Evolutionary conservation across 768 basidiomycete species (phyloP).

Genomic region (Cytidiella melzeri): DNA sequence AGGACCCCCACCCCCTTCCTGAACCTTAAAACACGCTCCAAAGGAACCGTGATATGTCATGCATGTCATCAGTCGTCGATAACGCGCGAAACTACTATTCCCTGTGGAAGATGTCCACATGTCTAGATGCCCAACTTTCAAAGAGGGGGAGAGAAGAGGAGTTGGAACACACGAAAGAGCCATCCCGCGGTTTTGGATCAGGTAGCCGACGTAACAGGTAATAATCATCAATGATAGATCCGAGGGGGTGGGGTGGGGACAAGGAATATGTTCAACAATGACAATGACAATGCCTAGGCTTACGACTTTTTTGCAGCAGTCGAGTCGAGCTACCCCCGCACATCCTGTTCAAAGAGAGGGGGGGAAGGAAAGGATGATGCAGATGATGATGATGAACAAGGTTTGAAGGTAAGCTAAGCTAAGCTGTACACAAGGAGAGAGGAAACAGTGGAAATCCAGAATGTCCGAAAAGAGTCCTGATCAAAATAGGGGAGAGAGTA

Average conservation of each 20-base stretch:
- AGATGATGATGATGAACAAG: not conserved
- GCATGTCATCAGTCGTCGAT: constrained; percentile 2
- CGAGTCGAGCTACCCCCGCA: no score
- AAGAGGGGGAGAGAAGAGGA: no score
- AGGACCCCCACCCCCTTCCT: constrained; percentile 1
- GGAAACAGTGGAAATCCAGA: no score
- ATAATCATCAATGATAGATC: constrained; percentile 11
- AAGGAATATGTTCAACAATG: no score
- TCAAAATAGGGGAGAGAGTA: not conserved
- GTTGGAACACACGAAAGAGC: no score
- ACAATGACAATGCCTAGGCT: no score
- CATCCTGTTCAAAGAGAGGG: no score
- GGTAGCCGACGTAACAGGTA: not conserved
- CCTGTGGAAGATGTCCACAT: constrained; percentile 5
- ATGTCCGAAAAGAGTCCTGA: not conserved
- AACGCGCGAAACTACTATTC: no score
- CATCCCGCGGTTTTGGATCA: constrained; percentile 4
- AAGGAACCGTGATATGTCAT: constrained; percentile 5
- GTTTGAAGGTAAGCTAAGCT: no score
- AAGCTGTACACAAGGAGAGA: no score
- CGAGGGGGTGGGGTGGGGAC: not conserved
- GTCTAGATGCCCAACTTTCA: no score
- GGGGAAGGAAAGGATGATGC: not conserved
- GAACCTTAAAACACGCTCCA: not conserved
- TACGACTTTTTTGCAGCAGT: no score